Conservation (phyloP, 495 filamentous ascomycete species). For the Trichoderma erinaceum region DNA sequence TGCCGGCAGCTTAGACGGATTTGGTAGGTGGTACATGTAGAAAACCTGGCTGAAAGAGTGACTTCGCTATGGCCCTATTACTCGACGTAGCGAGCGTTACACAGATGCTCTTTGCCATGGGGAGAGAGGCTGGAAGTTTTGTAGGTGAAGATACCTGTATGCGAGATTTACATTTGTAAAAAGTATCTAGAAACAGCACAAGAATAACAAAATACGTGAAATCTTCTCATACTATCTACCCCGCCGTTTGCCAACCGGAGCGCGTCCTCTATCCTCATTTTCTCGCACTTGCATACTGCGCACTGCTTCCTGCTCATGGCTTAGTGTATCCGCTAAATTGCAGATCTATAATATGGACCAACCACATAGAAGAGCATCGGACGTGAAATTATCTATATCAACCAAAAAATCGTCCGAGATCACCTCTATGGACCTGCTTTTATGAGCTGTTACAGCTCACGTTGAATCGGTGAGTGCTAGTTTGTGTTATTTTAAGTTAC, state of each 20-base stretch:
- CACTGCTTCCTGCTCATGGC: constrained; percentile 9
- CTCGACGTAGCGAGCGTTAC: background rate
- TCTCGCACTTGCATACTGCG: background rate
- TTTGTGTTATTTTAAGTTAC: too few relatives aligned
- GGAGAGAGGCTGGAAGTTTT: background rate
- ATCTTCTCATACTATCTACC: background rate
- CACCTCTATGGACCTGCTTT: too few relatives aligned
- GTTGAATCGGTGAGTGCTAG: too few relatives aligned
- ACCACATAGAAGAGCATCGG: too few relatives aligned
- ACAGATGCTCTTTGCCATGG: background rate
- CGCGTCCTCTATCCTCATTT: background rate
- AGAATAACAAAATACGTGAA: background rate
- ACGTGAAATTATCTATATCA: too few relatives aligned
- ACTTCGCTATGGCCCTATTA: too few relatives aligned
- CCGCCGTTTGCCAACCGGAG: background rate
- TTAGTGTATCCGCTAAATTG: background rate
- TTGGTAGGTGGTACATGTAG: background rate
- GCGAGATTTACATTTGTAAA: too few relatives aligned
- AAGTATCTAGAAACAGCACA: background rate
- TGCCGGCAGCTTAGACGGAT: background rate
- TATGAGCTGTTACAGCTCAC: too few relatives aligned
- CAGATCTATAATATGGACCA: too few relatives aligned
- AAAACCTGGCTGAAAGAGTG: background rate
- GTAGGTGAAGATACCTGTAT: background rate
- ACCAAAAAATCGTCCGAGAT: too few relatives aligned